Evolutionary conservation across 1,139 yeast species (phyloP).

Genomic region (Magnusiomyces suaveolens): DNA sequence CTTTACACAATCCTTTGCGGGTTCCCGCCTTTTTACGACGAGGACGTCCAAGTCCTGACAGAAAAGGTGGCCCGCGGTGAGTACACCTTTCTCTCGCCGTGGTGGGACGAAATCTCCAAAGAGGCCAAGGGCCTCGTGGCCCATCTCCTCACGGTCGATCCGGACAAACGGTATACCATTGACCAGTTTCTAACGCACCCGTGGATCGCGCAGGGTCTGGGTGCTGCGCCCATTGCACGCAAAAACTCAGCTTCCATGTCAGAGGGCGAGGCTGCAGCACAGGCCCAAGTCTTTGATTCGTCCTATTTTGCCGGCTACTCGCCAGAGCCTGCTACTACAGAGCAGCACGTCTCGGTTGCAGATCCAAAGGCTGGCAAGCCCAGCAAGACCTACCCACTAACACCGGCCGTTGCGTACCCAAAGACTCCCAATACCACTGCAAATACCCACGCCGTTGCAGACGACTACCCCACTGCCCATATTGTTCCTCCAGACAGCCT

Average conservation of each 20-base stretch:
- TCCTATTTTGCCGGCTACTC: not conserved
- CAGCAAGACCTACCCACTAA: not conserved
- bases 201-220: constrained; percentile 45
- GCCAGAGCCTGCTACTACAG: not conserved
- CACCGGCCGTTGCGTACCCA: not conserved
- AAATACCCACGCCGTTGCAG: too few species aligned
- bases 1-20: constrained; percentile 85
- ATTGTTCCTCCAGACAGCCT: not conserved
- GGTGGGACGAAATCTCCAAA: constrained; percentile 91
- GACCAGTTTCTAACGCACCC: constrained; percentile 76
- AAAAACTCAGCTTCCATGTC: not conserved
- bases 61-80: constrained; percentile 77
- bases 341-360: not conserved
- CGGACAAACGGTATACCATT: constrained; percentile 63
- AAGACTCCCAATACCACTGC: not conserved
- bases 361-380: not conserved
- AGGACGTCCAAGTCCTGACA: constrained; percentile 67
- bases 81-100: constrained; percentile 73
- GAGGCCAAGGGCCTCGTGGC: constrained; percentile 77
- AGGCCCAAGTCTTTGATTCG: not conserved
- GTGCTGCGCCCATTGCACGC: not conserved
- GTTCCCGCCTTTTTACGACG: constrained; percentile 94
- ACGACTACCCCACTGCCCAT: not conserved
- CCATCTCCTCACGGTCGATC: constrained; percentile 73
- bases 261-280: not conserved